phyloP scores from a whole-genome alignment of 192 early-diverging fungal species.

The Coemansia pectinata region DNA sequence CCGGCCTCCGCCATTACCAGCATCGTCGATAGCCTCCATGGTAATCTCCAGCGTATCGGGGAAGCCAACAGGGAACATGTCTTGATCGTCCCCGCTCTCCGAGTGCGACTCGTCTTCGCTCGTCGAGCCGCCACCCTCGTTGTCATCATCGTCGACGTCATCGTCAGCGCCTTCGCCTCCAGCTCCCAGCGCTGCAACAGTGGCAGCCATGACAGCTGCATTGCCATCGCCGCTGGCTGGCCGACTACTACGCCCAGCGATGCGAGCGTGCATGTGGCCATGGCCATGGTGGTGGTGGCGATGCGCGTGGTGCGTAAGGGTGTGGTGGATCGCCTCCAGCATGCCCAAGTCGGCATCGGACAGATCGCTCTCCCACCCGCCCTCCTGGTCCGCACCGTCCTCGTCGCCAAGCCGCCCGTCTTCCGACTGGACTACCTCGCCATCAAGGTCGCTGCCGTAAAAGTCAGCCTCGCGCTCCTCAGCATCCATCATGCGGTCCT shows the following conservation, averaged over 20 bases:
- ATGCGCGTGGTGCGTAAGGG: conserved; percentile 16
- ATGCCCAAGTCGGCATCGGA: conserved; percentile 25
- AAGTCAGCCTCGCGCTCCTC: conserved; percentile 60
- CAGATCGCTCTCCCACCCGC: conserved; percentile 34
- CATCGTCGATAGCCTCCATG: conserved; percentile 44
- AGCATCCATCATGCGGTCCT: conserved; percentile 58
- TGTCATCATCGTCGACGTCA: conserved; percentile 12
- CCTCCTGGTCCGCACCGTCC: conserved; percentile 34
- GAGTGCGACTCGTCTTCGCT: conserved; percentile 20
- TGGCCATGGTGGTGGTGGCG: conserved; percentile 11
- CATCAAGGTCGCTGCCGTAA: conserved; percentile 61
- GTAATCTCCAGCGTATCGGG: conserved; percentile 40
- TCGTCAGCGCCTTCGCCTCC: conserved; percentile 8
- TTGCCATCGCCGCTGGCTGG: conserved; percentile 10
- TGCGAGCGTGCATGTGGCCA: background rate
- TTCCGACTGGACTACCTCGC: conserved; percentile 42
- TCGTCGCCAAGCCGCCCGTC: conserved; percentile 24
- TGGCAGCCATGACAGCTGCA: background rate
- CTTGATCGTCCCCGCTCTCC: conserved; percentile 33
- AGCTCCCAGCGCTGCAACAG: conserved; percentile 7
- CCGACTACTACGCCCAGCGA: conserved; percentile 14
- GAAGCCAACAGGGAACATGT: conserved; percentile 34
- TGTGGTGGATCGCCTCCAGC: conserved; percentile 19
- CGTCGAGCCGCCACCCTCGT: conserved; percentile 8
- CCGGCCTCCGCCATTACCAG: background rate